Conservation (phyloP, 2,329 filamentous ascomycete genomes). For the Septoria linicola region DNA sequence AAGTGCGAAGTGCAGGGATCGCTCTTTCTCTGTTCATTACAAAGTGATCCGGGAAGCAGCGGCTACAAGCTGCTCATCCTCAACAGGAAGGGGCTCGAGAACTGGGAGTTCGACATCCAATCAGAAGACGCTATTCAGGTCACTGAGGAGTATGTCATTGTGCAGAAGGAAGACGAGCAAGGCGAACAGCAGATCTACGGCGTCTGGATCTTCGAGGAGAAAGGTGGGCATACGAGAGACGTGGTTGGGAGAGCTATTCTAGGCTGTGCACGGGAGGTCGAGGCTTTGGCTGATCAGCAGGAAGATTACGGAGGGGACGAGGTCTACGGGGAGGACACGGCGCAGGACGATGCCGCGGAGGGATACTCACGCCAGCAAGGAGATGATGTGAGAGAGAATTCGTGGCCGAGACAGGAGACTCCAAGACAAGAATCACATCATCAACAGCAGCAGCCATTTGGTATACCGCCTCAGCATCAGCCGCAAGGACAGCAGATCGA, state of each 20-base stretch:
- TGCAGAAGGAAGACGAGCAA: slow-evolving; percentile 48
- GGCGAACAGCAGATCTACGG: slow-evolving; percentile 53
- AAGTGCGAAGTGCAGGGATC: slow-evolving; percentile 83
- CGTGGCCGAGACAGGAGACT: not conserved
- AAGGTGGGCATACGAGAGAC: slow-evolving; percentile 48
- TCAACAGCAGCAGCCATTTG: slow-evolving; percentile 44
- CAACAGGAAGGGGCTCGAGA: slow-evolving; percentile 50
- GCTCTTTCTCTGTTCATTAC: slow-evolving; percentile 76
- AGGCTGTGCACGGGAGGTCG: slow-evolving; percentile 55
- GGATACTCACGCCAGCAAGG: slow-evolving; percentile 4
- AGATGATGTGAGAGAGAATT: not conserved
- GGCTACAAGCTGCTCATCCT: slow-evolving; percentile 49
- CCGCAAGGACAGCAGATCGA: slow-evolving; percentile 38
- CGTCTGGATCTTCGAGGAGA: slow-evolving; percentile 66
- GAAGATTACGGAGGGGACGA: slow-evolving; percentile 1
- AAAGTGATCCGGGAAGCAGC: slow-evolving; percentile 38
- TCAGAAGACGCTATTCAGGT: slow-evolving; percentile 48
- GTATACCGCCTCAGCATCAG: slow-evolving; percentile 36
- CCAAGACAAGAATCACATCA: slow-evolving; percentile 2
- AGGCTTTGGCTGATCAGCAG: slow-evolving; percentile 32
- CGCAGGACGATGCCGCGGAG: slow-evolving; percentile 1
- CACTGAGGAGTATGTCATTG: slow-evolving; percentile 59
- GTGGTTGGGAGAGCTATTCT: slow-evolving; percentile 56
- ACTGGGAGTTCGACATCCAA: slow-evolving; percentile 47
- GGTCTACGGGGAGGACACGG: slow-evolving; percentile 1